A percentile compares a stretch with the other conserved stretches of the same genome.
These are phyloP conservation scores for Fusarium metavorans DNA, from an alignment of 2,329 filamentous ascomycete species.

Conservation along the genomic window DNA sequence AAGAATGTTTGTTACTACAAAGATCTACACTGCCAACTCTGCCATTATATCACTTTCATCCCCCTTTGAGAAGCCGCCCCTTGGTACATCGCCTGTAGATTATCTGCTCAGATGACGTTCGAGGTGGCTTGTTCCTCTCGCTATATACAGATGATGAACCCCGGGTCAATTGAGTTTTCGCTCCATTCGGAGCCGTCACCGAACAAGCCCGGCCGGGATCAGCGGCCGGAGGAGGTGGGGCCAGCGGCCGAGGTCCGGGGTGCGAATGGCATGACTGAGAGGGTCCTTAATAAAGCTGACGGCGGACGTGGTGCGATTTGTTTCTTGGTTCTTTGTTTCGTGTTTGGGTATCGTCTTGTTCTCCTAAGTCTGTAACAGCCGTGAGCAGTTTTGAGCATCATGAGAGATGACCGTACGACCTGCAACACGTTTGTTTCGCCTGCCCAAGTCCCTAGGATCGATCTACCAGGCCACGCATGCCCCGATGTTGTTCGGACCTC, in stretches of 20 bases:
- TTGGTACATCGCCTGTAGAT: background rate
- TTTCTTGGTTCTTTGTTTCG: background rate
- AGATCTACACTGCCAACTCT: background rate
- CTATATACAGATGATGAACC: background rate
- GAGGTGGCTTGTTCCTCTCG: conserved; percentile 2
- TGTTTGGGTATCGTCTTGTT: background rate
- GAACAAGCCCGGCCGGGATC: conserved; percentile 8
- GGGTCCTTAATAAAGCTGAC: conserved; percentile 3
- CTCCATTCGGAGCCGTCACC: conserved; percentile 15
- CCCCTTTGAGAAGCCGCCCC: background rate
- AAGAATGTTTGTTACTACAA: conserved; percentile 1
- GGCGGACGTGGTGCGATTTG: background rate
- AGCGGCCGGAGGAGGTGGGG: background rate
- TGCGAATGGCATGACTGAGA: background rate
- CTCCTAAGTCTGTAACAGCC: conserved; percentile 7
- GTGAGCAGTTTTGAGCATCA: background rate
- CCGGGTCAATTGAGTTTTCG: conserved; percentile 2
- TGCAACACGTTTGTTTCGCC: background rate
- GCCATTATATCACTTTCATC: background rate
- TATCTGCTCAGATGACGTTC: conserved; percentile 11
- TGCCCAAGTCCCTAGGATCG: background rate
- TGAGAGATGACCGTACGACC: background rate
- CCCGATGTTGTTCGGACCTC: background rate
- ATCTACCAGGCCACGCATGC: background rate
- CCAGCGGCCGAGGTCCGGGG: background rate